Percentiles rank a stretch among this genome's conserved stretches.
These are phyloP conservation scores for Chimonanthus salicifolius DNA, from an alignment of 164 flowering plant genomes.

Conservation along the genomic window DNA sequence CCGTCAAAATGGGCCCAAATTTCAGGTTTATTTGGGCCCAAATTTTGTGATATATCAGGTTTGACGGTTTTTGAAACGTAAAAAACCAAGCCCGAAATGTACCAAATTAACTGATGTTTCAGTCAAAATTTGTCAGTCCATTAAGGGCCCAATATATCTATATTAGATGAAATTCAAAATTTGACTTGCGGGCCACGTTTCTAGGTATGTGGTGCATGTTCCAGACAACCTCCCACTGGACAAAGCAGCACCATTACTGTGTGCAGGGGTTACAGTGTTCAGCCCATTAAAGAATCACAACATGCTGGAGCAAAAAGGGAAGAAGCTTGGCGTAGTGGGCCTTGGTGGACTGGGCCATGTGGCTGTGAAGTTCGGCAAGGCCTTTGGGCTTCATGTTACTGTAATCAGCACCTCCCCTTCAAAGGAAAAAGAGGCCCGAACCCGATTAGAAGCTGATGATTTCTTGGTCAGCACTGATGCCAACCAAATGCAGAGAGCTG, in stretches of 20 bases:
- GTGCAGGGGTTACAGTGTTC: slow-evolving; percentile 73
- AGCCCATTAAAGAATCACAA: slow-evolving; percentile 55
- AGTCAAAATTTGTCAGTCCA: too few relatives aligned
- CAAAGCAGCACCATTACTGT: slow-evolving; percentile 61
- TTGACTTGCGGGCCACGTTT: too few relatives aligned
- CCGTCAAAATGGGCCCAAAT: too few relatives aligned
- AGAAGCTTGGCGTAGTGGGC: slow-evolving; percentile 64
- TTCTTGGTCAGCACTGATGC: slow-evolving; percentile 55
- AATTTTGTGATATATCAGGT: too few relatives aligned
- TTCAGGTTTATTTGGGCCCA: too few relatives aligned
- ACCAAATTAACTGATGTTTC: too few relatives aligned
- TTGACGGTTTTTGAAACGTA: too few relatives aligned
- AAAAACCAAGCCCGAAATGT: too few relatives aligned
- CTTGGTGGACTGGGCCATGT: slow-evolving; percentile 79
- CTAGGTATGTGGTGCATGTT: slow-evolving; percentile 50
- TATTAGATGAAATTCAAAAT: too few relatives aligned
- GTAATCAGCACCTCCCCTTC: slow-evolving; percentile 73
- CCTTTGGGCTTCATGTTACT: slow-evolving; percentile 71
- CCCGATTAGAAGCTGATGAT: slow-evolving; percentile 56
- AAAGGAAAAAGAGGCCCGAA: slow-evolving; percentile 58
- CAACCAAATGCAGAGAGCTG: slow-evolving; percentile 36
- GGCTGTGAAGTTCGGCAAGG: slow-evolving; percentile 73
- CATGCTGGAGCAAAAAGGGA: slow-evolving; percentile 35
- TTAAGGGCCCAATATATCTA: too few relatives aligned
- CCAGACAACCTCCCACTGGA: slow-evolving; percentile 63